Conservation (phyloP, 352 stramenopile genomes). For the Blastocystis sp. region DNA sequence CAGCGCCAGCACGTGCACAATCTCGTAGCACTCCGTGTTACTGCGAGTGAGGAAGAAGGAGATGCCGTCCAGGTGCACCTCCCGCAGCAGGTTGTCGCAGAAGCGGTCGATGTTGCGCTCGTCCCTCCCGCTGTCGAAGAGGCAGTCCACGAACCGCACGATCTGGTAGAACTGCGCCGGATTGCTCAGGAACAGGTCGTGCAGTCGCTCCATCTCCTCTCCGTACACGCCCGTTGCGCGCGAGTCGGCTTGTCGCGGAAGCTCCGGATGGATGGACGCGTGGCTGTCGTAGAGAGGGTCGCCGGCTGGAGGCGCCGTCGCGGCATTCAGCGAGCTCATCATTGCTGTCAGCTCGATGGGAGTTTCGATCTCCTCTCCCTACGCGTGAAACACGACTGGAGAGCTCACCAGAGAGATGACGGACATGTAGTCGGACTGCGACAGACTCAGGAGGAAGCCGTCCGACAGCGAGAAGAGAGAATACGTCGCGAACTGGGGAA, state of each 20-base stretch:
- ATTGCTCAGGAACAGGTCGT: neutral
- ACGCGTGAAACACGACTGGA: neutral
- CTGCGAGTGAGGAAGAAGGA: neutral
- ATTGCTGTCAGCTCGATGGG: neutral
- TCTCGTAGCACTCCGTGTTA: neutral
- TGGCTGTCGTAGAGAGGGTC: constrained; percentile 52
- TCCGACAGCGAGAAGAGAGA: constrained; percentile 47
- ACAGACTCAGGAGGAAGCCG: constrained; percentile 21
- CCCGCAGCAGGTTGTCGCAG: neutral
- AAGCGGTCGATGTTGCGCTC: neutral
- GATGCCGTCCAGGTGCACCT: neutral
- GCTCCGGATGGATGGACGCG: neutral
- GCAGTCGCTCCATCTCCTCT: neutral
- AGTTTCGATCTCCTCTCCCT: constrained; percentile 19
- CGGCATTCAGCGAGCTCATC: constrained; percentile 2
- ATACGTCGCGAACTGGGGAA: constrained; percentile 38
- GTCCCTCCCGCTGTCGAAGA: neutral
- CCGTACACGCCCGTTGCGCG: neutral
- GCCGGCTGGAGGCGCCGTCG: neutral
- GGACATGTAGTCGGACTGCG: constrained; percentile 59
- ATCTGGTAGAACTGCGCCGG: neutral
- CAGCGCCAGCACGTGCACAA: neutral
- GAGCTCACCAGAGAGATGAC: constrained; percentile 24
- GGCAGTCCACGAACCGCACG: neutral
- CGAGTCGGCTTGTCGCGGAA: neutral